Base-by-base conservation (phyloP, 352 stramenopile genomes). In the Globisporangium nagaii region DNA sequence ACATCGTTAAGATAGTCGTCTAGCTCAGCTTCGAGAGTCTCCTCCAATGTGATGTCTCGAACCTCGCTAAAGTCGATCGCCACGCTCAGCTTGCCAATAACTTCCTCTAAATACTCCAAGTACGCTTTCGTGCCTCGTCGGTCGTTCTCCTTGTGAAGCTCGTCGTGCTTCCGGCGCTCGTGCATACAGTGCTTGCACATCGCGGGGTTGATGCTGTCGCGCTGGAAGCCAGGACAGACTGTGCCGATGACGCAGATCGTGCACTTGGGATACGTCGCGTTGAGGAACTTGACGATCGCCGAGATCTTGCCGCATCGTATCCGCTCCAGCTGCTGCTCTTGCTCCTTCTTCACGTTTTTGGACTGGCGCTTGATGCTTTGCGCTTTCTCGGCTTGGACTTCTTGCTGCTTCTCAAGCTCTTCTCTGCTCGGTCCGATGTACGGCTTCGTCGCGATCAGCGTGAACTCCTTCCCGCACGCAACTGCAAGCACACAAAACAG, bases 401-500 rank as follows among this genome's bases (percentile, higher is more conserved):
- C 55, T 20, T 70, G 66, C 11, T 59, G 61, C 11, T 64, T 66
- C 30, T 81, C 79, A 2, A 90, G 44, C 34, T 90, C 84, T 19
- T 95, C 71, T 59, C 83, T 60, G 10, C 63, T 79, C 4, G 88
- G 86, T 2, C 90, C 93, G n/a, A 96, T 83, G 65, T 98, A 98
- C 8, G 93, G 89, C 58, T 96, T 96, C 0, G 93, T 97, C 2
- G 86, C 88, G 12, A 98, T 78, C 22, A 97, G 47, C 0, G 91
- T 98, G 47, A 94, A 98, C 60, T 98, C 91, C 4, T 88, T 84
- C 24, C 90, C 93, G 64, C 82, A 94, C 6, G 93, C 88, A 59
- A 97, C 84, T 93, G 39, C 13, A 43, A 4, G 24, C 30, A 27
- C 15, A 35, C 51, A 3, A 44, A 24, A 35, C 1, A 11, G 34